These are phyloP conservation scores for Podospora tetraspora DNA, from an alignment of 495 filamentous ascomycete genomes.

Conservation along the genomic window DNA sequence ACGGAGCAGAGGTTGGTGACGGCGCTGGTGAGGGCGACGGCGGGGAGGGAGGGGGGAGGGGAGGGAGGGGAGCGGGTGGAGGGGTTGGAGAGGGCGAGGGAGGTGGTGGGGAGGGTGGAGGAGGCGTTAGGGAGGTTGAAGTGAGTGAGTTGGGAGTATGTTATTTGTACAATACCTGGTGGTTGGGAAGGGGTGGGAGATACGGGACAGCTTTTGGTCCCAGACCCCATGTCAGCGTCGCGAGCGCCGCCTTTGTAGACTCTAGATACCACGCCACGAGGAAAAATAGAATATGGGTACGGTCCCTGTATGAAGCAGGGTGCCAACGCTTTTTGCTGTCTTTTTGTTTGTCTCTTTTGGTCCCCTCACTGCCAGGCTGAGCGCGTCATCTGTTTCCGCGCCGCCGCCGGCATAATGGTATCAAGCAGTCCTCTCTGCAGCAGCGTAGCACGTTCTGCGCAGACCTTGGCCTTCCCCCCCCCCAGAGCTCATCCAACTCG, in stretches of 20 bases:
- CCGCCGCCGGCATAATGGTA: conserved; percentile 5
- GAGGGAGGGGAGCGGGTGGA: conserved; percentile 34
- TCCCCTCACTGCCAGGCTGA: background rate
- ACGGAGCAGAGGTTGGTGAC: conserved; percentile 60
- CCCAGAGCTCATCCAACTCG: background rate
- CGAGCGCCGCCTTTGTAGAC: conserved; percentile 2
- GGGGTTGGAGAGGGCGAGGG: conserved; percentile 48
- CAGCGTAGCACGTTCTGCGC: background rate
- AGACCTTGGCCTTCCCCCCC: background rate
- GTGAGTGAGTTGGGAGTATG: conserved; percentile 8
- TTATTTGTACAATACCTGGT: conserved; percentile 10
- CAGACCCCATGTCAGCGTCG: background rate
- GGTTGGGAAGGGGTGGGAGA: background rate
- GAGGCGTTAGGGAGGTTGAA: conserved; percentile 28
- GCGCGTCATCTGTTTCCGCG: background rate
- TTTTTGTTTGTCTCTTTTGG: background rate
- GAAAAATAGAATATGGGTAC: conserved; percentile 4
- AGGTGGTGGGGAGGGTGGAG: conserved; percentile 49
- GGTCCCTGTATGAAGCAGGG: conserved; percentile 9
- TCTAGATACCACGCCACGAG: conserved; percentile 7
- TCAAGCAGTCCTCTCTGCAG: background rate
- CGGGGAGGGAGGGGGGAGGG: conserved; percentile 5
- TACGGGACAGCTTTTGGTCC: background rate
- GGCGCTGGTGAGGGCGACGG: conserved; percentile 47
- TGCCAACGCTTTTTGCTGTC: background rate